Evolutionary conservation across 345 rosid genomes (phyloP).

Genomic region (Ricinus communis): DNA sequence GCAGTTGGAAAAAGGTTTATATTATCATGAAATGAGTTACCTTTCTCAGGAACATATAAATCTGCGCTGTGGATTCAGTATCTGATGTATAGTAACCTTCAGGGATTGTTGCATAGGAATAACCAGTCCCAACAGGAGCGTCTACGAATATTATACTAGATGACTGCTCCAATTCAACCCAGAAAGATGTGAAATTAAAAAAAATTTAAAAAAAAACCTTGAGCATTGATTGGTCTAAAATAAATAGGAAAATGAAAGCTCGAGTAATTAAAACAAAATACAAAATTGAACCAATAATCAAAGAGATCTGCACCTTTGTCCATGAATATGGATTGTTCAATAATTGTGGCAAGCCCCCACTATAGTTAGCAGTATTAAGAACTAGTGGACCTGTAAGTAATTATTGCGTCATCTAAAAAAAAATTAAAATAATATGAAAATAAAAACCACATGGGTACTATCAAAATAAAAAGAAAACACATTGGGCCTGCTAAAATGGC

Average conservation of each 20-base stretch:
- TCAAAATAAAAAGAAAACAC: background rate
- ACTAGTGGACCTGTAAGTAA: slow-evolving; percentile 21
- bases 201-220: background rate
- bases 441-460: background rate
- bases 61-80: background rate
- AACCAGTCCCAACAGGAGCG: slow-evolving; percentile 26
- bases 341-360: slow-evolving; percentile 25
- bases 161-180: slow-evolving; percentile 7
- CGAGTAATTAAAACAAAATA: background rate
- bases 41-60: slow-evolving; percentile 16
- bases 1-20: too few relatives aligned
- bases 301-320: slow-evolving; percentile 27
- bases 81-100: slow-evolving; percentile 14
- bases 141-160: slow-evolving; percentile 25
- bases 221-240: background rate
- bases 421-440: background rate
- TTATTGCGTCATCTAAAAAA: background rate
- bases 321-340: slow-evolving; percentile 20
- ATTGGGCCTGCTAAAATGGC: too few relatives aligned
- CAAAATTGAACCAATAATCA: background rate
- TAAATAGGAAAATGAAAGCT: background rate
- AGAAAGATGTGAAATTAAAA: background rate
- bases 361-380: slow-evolving; percentile 14
- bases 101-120: slow-evolving; percentile 17
- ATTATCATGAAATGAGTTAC: background rate